Percentiles rank a stretch among this genome's conserved stretches.
These are phyloP conservation scores for Cutaneotrichosporon cavernicola DNA, from an alignment of 1,284 basidiomycete genomes.

Conservation along the genomic window DNA sequence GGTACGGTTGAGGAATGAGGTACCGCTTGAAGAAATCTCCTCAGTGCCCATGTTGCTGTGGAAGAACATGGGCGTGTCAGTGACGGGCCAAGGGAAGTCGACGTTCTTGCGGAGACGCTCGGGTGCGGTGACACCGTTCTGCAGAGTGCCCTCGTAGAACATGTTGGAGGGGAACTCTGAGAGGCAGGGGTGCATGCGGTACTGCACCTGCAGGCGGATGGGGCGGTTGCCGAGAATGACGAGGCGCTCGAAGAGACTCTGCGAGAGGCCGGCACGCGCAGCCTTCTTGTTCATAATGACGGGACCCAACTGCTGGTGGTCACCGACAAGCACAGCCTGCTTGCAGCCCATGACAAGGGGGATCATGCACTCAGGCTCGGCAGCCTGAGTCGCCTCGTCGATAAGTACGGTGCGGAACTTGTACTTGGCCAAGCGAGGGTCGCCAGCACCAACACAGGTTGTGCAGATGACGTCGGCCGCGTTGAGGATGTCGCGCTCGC, in stretches of 20 bases:
- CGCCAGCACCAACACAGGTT: constrained; percentile 97
- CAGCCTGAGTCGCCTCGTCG: constrained; percentile 97
- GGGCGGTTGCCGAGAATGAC: constrained; percentile 93
- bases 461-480: constrained; percentile 98
- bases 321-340: constrained; percentile 96
- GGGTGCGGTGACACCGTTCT: constrained; percentile 98
- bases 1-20: constrained; percentile 96
- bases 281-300: constrained; percentile 99
- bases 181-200: constrained; percentile 99
- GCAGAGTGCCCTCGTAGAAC: constrained; percentile 99
- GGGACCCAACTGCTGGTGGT: constrained; percentile 96
- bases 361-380: constrained; percentile 99
- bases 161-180: constrained; percentile 99
- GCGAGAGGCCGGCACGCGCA: constrained; percentile 91
- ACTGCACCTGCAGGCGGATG: constrained; percentile 97
- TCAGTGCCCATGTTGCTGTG: constrained; percentile 99
- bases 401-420: constrained; percentile 98
- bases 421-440: constrained; percentile 89
- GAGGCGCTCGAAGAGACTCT: constrained; percentile 95
- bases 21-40: constrained; percentile 97
- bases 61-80: constrained; percentile 99
- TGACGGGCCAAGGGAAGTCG: constrained; percentile 97
- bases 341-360: constrained; percentile 97
- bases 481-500: constrained; percentile 93
- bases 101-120: constrained; percentile 95